phyloP scores from a whole-genome alignment of 495 filamentous ascomycete species.

The Neurospora sublineolata region DNA sequence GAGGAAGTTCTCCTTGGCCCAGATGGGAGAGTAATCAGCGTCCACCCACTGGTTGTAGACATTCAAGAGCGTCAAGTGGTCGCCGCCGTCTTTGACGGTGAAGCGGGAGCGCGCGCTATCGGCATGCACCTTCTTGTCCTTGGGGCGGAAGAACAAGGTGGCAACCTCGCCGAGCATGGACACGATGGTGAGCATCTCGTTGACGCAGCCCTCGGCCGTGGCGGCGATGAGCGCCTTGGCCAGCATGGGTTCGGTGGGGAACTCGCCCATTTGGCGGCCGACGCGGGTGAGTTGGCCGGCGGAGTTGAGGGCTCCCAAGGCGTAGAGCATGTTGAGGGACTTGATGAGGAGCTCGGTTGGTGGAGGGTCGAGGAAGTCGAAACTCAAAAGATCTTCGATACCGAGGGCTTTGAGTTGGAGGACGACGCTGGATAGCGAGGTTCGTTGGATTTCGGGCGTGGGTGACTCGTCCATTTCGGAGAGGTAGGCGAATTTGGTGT shows the following conservation, averaged over 20 bases:
- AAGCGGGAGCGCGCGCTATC: conserved; percentile 88
- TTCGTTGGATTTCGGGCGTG: conserved; percentile 88
- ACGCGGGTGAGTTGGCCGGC: conserved; percentile 84
- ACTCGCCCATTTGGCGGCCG: conserved; percentile 92
- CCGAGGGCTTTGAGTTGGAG: conserved; percentile 82
- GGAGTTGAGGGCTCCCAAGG: conserved; percentile 80
- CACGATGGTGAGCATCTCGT: conserved; percentile 89
- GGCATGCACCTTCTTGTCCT: conserved; percentile 94
- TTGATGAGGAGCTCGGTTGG: conserved; percentile 84
- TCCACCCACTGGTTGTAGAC: conserved; percentile 98
- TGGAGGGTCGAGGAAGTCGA: conserved; percentile 95
- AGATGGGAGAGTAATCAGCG: conserved; percentile 76
- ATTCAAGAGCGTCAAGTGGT: conserved; percentile 84
- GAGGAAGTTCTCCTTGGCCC: conserved; percentile 88
- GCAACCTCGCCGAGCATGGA: conserved; percentile 86
- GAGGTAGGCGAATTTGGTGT: conserved; percentile 89
- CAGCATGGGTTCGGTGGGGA: conserved; percentile 89
- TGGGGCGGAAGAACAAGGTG: conserved; percentile 87
- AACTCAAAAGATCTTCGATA: conserved; percentile 86
- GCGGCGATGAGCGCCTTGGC: conserved; percentile 87
- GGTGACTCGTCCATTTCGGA: conserved; percentile 92
- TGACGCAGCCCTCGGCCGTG: conserved; percentile 77
- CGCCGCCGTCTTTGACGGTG: conserved; percentile 84
- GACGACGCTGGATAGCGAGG: conserved; percentile 74
- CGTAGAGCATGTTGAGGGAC: conserved; percentile 85